Base-by-base conservation (phyloP, 2,329 filamentous ascomycete species). In the Alternaria sp. region DNA sequence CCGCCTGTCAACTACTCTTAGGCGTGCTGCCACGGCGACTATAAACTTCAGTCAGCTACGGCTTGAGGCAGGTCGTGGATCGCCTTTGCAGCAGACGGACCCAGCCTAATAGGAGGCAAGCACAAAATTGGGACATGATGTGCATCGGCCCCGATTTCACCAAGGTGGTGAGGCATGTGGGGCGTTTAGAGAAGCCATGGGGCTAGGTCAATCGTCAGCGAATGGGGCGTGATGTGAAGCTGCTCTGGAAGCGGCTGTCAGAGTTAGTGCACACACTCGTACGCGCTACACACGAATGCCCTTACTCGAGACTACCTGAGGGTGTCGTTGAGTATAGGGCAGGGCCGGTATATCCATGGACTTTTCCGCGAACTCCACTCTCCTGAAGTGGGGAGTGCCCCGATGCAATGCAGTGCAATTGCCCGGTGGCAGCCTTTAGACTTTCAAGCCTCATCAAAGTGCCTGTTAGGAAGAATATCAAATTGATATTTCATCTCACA, bases 401-500 rank as follows among this genome's bases (percentile, higher is more conserved):
- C 75, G 75, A 75, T 67, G 74, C 75, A 73, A 62, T 69, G 68
- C 65, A 57, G 61, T 64, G 64, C 60, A 65, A 67, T 64, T 65
- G 67, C 62, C 70, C 66, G 61, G 63, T 64, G 57, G 65, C 68
- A 59, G 54, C 39, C 66, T 63, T 68, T 65, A 57, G 58, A 61
- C 61, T 64, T 63, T 72, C 65, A 67, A 75, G 69, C 69, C 73
- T 76, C 71, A 74, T 70, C 68, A 68, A 70, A 67, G 59, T 65
- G 63, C 60, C 59, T 68, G 62, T 59, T 62, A 54, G 48, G 34
- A 42, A 49, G 42, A 61, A 61, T 63, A 65, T 61, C 65, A 57
- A 61, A 63, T 61, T 55, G 61, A 72, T 67, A 67, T 65, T 55
- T 51, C 24, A 62, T 48, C 51, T 55, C 62, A 59, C 66, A 42